These are phyloP conservation scores for Colletotrichum musae DNA, from an alignment of 2,329 filamentous ascomycete genomes.

Conservation along the genomic window DNA sequence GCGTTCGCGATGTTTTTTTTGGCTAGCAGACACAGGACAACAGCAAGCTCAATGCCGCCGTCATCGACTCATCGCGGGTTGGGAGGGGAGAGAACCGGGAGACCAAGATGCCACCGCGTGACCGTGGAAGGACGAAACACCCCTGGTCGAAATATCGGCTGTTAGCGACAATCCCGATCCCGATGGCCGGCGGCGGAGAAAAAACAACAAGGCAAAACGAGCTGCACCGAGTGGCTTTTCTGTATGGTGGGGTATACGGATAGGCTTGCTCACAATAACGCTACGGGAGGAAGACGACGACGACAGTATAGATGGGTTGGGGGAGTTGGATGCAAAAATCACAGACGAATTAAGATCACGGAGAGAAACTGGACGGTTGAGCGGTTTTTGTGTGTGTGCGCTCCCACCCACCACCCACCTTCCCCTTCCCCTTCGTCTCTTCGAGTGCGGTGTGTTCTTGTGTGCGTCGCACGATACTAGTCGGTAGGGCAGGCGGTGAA, in stretches of 20 bases:
- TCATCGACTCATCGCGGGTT: constrained; percentile 12
- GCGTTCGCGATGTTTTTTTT: background rate
- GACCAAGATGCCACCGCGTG: constrained; percentile 46
- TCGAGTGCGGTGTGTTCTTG: no score
- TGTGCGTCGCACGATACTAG: constrained; percentile 16
- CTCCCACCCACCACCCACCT: no score
- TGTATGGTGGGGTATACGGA: no score
- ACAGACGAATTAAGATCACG: no score
- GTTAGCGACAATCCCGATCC: constrained; percentile 7
- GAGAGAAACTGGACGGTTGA: constrained; percentile 7
- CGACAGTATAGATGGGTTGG: no score
- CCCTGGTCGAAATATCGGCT: constrained; percentile 36
- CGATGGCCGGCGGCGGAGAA: background rate
- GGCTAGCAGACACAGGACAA: background rate
- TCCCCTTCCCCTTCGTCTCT: no score
- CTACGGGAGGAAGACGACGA: no score
- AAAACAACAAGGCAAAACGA: background rate
- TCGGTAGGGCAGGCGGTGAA: constrained; percentile 3
- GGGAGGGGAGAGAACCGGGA: constrained; percentile 19
- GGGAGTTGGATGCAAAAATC: no score
- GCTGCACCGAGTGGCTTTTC: constrained; percentile 1
- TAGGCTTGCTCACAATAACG: no score
- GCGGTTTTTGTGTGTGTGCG: no score
- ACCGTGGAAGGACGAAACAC: constrained; percentile 19
- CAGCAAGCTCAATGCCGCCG: constrained; percentile 5